phyloP scores from a whole-genome alignment of 805 yeast genomes.

The Ogataea wickerhamii region DNA sequence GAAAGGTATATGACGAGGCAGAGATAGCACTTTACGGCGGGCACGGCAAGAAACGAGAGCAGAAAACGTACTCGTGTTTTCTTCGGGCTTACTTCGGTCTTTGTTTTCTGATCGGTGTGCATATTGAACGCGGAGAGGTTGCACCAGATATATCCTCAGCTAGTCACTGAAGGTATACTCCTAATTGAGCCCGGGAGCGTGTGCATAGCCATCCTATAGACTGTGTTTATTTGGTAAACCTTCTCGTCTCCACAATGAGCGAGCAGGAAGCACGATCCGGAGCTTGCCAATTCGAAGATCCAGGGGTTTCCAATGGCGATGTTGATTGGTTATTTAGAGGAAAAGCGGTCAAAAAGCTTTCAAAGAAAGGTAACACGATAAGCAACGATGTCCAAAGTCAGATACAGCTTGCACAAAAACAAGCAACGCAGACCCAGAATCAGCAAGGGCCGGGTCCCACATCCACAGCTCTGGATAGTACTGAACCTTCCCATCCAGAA shows the following conservation, averaged over 20 bases:
- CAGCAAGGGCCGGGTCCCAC: neutral
- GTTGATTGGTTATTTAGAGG: conserved; percentile 86
- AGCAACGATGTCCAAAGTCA: conserved; percentile 32
- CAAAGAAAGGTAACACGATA: conserved; percentile 37
- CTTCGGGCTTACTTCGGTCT: too few relatives aligned
- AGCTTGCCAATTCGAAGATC: conserved; percentile 22
- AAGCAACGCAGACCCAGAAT: conserved; percentile 13
- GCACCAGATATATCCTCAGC: too few relatives aligned
- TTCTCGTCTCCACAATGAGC: neutral
- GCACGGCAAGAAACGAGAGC: too few relatives aligned
- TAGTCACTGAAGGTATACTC: too few relatives aligned
- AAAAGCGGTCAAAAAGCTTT: conserved; percentile 54
- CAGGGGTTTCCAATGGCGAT: conserved; percentile 67
- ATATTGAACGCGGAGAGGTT: too few relatives aligned
- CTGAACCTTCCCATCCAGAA: neutral
- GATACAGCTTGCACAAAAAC: conserved; percentile 27
- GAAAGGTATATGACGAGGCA: too few relatives aligned
- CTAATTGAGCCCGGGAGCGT: too few relatives aligned
- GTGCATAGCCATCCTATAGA: too few relatives aligned
- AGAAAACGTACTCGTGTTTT: too few relatives aligned
- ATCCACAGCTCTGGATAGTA: neutral
- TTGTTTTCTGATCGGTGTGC: too few relatives aligned
- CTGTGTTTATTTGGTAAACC: too few relatives aligned
- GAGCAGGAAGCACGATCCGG: neutral
- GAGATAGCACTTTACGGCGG: too few relatives aligned